phyloP scores from a whole-genome alignment of 2,329 filamentous ascomycete genomes.

The Monosporascus cannonballus region DNA sequence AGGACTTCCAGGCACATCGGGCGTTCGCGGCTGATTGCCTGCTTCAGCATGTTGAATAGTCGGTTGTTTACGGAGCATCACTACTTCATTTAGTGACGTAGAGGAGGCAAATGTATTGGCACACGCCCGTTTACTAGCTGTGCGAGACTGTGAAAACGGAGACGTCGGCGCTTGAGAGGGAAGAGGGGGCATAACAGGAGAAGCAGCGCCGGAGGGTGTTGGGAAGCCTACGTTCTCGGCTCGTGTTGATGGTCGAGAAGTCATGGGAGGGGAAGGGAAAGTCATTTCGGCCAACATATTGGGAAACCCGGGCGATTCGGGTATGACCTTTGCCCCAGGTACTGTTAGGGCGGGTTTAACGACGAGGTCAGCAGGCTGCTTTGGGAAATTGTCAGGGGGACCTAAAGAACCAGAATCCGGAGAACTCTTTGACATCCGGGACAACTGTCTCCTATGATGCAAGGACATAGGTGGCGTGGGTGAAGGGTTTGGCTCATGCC shows the following conservation, averaged over 20 bases:
- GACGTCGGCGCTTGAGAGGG: not conserved
- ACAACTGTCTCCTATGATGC: not conserved
- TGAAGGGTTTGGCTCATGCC: not conserved
- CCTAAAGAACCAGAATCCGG: not conserved
- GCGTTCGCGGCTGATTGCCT: not conserved
- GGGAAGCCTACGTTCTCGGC: constrained; percentile 8
- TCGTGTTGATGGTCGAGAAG: constrained; percentile 15
- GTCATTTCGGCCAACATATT: constrained; percentile 22
- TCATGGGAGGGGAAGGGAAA: constrained; percentile 18
- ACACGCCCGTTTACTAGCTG: constrained; percentile 15
- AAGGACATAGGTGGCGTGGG: not conserved
- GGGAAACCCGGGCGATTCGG: constrained; percentile 25
- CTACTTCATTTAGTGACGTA: constrained; percentile 17
- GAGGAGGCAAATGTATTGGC: constrained; percentile 7
- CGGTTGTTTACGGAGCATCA: constrained; percentile 12
- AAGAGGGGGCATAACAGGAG: not conserved
- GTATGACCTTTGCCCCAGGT: constrained; percentile 10
- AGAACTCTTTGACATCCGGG: not conserved
- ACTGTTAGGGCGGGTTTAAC: constrained; percentile 11
- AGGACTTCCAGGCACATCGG: not conserved
- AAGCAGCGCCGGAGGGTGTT: constrained; percentile 2
- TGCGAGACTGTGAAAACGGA: constrained; percentile 11
- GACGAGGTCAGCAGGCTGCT: constrained; percentile 5
- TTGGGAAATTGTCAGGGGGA: not conserved
- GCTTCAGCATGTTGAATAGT: not conserved